These are phyloP conservation scores for Malus hybrid DNA, from an alignment of 331 rosid genomes.

Conservation along the genomic window DNA sequence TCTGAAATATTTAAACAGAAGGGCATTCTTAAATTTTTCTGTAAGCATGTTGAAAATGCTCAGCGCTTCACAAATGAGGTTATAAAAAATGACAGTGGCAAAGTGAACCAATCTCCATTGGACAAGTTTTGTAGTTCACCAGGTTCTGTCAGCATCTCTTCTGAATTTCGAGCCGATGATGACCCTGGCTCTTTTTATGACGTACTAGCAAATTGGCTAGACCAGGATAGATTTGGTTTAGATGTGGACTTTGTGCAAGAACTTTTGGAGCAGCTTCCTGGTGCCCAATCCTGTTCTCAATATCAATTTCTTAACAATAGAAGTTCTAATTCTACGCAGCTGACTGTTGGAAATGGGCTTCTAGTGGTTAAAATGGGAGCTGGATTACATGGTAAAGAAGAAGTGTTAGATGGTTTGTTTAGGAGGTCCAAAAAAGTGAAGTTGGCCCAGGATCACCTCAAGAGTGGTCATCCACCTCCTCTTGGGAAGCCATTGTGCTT, in stretches of 20 bases:
- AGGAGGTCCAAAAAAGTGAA: slow-evolving; percentile 46
- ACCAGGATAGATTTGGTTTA: slow-evolving; percentile 90
- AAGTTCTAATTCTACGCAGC: slow-evolving; percentile 37
- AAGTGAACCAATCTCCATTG: slow-evolving; percentile 28
- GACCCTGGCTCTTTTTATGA: slow-evolving; percentile 35
- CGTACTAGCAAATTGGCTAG: slow-evolving; percentile 67
- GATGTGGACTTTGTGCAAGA: slow-evolving; percentile 91
- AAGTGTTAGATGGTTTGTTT: slow-evolving; percentile 39
- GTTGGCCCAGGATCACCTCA: slow-evolving; percentile 23
- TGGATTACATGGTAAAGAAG: slow-evolving; percentile 46
- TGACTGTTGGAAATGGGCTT: slow-evolving; percentile 73
- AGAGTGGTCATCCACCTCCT: slow-evolving; percentile 56
- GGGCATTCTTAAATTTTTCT: slow-evolving; percentile 51
- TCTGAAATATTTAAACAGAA: slow-evolving; percentile 53
- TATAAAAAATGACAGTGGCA: slow-evolving; percentile 21
- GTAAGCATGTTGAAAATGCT: slow-evolving; percentile 58
- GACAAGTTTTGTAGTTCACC: slow-evolving; percentile 55
- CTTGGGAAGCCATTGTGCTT: slow-evolving; percentile 73
- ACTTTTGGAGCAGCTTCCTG: slow-evolving; percentile 72
- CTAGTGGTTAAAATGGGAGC: slow-evolving; percentile 40
- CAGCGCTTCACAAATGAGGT: slow-evolving; percentile 17
- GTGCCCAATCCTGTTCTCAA: slow-evolving; percentile 38
- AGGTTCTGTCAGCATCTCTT: slow-evolving; percentile 37
- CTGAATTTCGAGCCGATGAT: slow-evolving; percentile 33
- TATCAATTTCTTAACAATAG: slow-evolving; percentile 58